Conservation (phyloP, 345 rosid species). For the Psidium friedrichsthalianum region DNA sequence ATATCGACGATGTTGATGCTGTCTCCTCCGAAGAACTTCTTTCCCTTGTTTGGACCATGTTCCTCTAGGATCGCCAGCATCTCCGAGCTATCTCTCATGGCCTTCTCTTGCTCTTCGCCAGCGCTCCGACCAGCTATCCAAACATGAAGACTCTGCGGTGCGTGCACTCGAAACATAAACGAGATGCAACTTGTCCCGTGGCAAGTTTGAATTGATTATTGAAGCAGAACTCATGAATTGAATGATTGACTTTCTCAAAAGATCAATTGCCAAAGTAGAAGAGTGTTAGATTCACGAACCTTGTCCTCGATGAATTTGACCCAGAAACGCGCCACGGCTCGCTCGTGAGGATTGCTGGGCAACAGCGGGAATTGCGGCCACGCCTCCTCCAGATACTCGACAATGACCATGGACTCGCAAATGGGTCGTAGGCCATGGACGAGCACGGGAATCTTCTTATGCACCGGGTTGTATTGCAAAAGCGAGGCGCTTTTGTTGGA, state of each 20-base stretch:
- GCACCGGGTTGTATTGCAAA: slow-evolving; percentile 14
- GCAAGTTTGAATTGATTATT: not conserved
- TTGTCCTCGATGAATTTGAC: slow-evolving; percentile 15
- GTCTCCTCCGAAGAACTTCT: slow-evolving; percentile 8
- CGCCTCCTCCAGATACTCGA: slow-evolving; percentile 20
- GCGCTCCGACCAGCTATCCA: not conserved
- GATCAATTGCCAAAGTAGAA: not conserved
- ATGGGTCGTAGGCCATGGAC: slow-evolving; percentile 19
- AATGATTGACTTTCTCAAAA: not conserved
- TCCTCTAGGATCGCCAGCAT: slow-evolving; percentile 7
- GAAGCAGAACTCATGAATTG: not conserved
- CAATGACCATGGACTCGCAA: slow-evolving; percentile 17
- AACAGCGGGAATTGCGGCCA: slow-evolving; percentile 19
- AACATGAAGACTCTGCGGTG: not conserved
- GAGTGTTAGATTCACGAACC: not conserved
- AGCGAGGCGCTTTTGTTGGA: slow-evolving; percentile 12
- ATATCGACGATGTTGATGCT: slow-evolving; percentile 2
- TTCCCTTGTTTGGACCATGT: slow-evolving; percentile 4
- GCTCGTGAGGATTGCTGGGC: slow-evolving; percentile 12
- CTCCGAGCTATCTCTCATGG: not conserved
- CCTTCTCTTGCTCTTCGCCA: slow-evolving; percentile 10
- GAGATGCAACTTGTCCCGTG: too few relatives aligned
- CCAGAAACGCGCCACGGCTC: slow-evolving; percentile 7
- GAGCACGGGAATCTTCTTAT: slow-evolving; percentile 24
- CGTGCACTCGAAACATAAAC: not conserved